These are phyloP conservation scores for Sindora glabra DNA, from an alignment of 306 rosid species.

Conservation along the genomic window DNA sequence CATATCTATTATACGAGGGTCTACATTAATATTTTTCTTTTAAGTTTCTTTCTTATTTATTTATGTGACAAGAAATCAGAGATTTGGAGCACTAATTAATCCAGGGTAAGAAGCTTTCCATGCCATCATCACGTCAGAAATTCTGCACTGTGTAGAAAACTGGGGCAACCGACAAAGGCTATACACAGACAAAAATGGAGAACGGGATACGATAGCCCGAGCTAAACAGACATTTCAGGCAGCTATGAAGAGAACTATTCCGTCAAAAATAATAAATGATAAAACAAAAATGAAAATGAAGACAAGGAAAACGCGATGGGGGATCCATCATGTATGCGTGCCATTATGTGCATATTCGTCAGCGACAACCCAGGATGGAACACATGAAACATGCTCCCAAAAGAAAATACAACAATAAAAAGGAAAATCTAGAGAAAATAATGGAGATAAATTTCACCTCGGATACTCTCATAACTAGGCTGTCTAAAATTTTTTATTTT, in stretches of 20 bases:
- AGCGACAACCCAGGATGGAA: slow-evolving; percentile 25
- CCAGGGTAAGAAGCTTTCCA: too few species aligned
- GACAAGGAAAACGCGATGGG: neutral
- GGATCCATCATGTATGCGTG: slow-evolving; percentile 4
- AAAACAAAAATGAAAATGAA: neutral
- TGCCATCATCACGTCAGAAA: too few species aligned
- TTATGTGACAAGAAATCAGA: neutral
- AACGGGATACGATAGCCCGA: neutral
- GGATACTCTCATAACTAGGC: too few species aligned
- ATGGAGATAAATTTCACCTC: neutral
- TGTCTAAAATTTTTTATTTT: too few species aligned
- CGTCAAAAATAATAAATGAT: neutral
- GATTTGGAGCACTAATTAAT: neutral
- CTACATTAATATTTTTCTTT: neutral
- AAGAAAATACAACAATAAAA: neutral
- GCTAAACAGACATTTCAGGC: neutral
- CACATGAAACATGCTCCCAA: slow-evolving; percentile 15
- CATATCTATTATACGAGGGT: neutral
- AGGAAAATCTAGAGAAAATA: neutral
- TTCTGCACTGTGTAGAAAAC: neutral
- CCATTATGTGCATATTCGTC: slow-evolving; percentile 14
- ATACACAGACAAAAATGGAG: neutral
- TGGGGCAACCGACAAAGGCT: neutral
- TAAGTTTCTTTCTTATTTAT: neutral
- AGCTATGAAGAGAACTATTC: neutral